Conservation (phyloP, 257 asterid species). For the Capsicum chinense region DNA sequence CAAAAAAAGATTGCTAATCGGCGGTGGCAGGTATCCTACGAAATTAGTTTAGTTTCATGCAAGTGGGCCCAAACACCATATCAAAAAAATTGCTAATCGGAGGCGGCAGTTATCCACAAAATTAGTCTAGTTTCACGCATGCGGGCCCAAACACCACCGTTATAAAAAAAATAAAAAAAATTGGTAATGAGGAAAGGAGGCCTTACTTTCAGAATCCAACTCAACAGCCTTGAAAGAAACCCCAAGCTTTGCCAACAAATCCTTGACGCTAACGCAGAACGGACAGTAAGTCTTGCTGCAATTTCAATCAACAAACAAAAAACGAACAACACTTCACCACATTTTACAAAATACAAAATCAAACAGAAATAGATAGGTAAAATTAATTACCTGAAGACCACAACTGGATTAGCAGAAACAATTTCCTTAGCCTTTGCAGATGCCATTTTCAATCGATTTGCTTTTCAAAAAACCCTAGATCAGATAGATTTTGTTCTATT, state of each 20-base stretch:
- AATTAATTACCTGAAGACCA: conserved; percentile 70
- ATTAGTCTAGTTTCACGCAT: no score
- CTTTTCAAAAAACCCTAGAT: conserved; percentile 1
- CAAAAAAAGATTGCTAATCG: no score
- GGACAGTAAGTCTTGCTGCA: conserved; percentile 88
- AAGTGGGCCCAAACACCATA: no score
- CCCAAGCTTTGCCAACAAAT: conserved; percentile 66
- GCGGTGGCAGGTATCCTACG: no score
- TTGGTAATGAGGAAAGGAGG: not conserved
- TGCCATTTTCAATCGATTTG: conserved; percentile 51
- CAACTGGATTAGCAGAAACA: conserved; percentile 63
- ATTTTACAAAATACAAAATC: not conserved
- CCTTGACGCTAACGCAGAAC: conserved; percentile 71
- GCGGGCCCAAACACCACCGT: no score
- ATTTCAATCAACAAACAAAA: not conserved
- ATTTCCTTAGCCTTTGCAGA: conserved; percentile 78
- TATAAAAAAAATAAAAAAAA: no score
- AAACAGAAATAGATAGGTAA: not conserved
- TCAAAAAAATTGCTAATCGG: no score
- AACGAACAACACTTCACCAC: not conserved
- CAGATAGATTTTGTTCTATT: not conserved
- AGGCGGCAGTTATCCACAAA: no score
- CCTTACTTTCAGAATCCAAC: conserved; percentile 67
- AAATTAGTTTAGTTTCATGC: no score
- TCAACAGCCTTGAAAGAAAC: conserved; percentile 78